Evolutionary conservation across 2,329 filamentous ascomycete species (phyloP).

Genomic region (Nemania sp.): DNA sequence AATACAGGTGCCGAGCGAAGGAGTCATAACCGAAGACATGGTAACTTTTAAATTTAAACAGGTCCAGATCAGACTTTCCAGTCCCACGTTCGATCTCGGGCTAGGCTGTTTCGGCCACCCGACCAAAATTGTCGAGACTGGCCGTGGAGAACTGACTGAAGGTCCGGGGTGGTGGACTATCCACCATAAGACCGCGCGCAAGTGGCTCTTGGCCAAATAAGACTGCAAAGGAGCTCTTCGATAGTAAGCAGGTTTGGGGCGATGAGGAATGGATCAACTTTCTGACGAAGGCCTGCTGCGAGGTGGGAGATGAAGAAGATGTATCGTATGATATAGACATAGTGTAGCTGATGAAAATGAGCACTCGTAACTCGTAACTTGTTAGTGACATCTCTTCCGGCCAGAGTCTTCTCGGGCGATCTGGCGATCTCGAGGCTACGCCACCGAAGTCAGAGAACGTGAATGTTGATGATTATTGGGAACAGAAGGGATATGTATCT

Average conservation of each 20-base stretch:
- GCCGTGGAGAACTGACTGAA: background rate
- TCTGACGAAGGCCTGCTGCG: background rate
- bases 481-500: no score
- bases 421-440: no score
- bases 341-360: no score
- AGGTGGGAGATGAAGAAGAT: background rate
- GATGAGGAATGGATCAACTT: slow-evolving; percentile 17
- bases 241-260: slow-evolving; percentile 1
- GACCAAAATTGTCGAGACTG: slow-evolving; percentile 17
- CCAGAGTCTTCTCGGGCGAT: no score
- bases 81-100: slow-evolving; percentile 27
- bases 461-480: no score
- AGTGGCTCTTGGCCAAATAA: no score
- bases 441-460: no score
- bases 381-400: no score
- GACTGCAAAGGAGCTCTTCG: slow-evolving; percentile 16
- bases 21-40: background rate
- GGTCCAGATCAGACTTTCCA: background rate
- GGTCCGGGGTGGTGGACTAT: slow-evolving; percentile 4
- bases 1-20: background rate
- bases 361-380: no score
- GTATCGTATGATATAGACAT: background rate
- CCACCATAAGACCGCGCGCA: slow-evolving; percentile 7
- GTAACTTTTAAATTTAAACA: background rate
- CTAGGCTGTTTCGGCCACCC: slow-evolving; percentile 27